A percentile compares a stretch with the other conserved stretches of the same genome.
Evolutionary conservation across 768 basidiomycete genomes (phyloP).

Genomic region (Auriculariales sp.): DNA sequence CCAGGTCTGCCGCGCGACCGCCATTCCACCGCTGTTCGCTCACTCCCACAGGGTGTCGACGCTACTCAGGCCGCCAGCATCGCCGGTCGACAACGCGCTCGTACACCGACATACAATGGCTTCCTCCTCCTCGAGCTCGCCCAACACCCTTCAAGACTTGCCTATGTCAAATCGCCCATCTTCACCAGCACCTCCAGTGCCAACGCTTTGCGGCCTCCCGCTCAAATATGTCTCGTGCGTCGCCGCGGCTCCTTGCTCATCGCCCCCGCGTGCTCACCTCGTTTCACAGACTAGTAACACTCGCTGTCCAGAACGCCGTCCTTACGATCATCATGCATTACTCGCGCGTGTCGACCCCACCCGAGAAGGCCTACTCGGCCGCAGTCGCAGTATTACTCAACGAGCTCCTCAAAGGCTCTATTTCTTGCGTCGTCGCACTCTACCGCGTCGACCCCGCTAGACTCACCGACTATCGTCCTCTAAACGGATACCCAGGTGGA

Average conservation of each 20-base stretch:
- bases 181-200: constrained; percentile 16
- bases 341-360: constrained; percentile 69
- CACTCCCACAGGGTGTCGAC: background rate
- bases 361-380: constrained; percentile 75
- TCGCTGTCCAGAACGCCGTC: constrained; percentile 84
- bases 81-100: background rate
- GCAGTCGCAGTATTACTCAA: constrained; percentile 87
- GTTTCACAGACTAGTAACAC: constrained; percentile 47
- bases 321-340: constrained; percentile 94
- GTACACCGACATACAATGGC: no score
- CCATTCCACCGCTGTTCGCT: no score
- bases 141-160: no score
- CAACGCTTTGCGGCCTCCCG: constrained; percentile 53
- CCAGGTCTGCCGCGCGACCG: no score
- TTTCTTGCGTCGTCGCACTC: constrained; percentile 73
- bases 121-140: no score
- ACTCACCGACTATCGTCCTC: constrained; percentile 17
- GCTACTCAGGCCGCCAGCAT: background rate
- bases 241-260: background rate
- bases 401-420: constrained; percentile 82
- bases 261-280: background rate
- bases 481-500: constrained; percentile 1
- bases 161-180: no score
- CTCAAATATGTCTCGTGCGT: constrained; percentile 72
- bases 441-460: constrained; percentile 37